These are phyloP conservation scores for Radiomyces spectabilis DNA, from an alignment of 192 early-diverging fungal species.

Conservation along the genomic window DNA sequence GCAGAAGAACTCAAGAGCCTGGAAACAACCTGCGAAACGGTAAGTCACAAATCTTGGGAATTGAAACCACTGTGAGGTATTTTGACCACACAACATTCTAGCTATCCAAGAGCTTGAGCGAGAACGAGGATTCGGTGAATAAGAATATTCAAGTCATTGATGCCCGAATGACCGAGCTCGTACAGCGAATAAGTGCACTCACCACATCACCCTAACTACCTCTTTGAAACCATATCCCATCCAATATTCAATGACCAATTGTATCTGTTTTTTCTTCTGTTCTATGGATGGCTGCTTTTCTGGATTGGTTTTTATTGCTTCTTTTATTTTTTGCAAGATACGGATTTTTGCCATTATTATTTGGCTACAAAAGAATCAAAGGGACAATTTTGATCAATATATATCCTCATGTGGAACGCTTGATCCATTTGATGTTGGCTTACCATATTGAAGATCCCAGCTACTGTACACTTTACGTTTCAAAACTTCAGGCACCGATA, in stretches of 20 bases:
- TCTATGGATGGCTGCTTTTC: no score
- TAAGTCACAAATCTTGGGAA: slow-evolving; percentile 13
- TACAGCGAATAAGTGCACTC: slow-evolving; percentile 38
- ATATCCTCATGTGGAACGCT: no score
- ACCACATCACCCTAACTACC: no score
- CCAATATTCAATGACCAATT: no score
- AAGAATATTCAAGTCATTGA: slow-evolving; percentile 61
- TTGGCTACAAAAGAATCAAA: no score
- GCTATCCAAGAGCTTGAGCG: slow-evolving; percentile 44
- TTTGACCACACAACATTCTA: slow-evolving; percentile 5
- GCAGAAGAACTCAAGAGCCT: slow-evolving; percentile 57
- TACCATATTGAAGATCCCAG: not conserved
- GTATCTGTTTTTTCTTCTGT: no score
- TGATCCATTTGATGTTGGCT: no score
- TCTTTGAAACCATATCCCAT: no score
- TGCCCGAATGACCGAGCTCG: slow-evolving; percentile 53
- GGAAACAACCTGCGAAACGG: slow-evolving; percentile 45
- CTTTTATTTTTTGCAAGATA: no score
- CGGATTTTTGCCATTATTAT: no score
- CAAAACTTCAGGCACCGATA: not conserved
- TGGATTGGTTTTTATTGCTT: no score
- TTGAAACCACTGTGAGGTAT: not conserved
- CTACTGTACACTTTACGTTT: not conserved
- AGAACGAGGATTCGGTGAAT: slow-evolving; percentile 54
- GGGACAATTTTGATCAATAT: no score